Base-by-base conservation (phyloP, 805 yeast genomes). In the Candida bentonensis region DNA sequence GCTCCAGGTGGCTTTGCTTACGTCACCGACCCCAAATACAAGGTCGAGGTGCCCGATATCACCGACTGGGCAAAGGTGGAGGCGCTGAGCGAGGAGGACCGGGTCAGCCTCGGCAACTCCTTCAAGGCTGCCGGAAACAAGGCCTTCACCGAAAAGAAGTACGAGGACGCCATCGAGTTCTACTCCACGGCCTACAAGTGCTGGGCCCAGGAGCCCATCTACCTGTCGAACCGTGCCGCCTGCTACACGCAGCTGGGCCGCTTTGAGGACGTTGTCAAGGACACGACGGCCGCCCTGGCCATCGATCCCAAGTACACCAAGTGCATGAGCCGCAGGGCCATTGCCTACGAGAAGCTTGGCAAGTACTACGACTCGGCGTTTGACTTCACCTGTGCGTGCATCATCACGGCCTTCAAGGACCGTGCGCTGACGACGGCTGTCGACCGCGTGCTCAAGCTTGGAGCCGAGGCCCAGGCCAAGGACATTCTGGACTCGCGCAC, bases 191-290 rank as follows among this genome's bases (percentile, higher is more conserved):
- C 98, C 9, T 69, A 92, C 53, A 60, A 69, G 44, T 70, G 85
- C 58, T 80, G 81, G 59, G 64, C 71, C 53, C 50, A 49, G 36
- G 96, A 92, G 63, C 87, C 96, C 3, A 82, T 88, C 27, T 92
- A 74, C 67, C 89, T 80, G 67, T 86, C 96, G 49, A 92, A 92
- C 70, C 79, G 96, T 65, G 87, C 97, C 23, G 98, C 98, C 15
- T 89, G 96, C 65, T 83, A 83, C 66, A 82, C 88, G 43, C 85
- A 94, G 5, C 68, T 84, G 52, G 75, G 78, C 51, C 76, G 87
- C 49, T 78, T 76, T 60, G 86, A 84, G 54, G 80, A 86, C 60
- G 95, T 88, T 41, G 73, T 92, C 50, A 83, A 78, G 53, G 96
- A 87, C 62, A 82, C 96, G 46, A 76, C 95, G 20, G 74, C 72